Conservation (phyloP, 176 grass and related monocot species). For the bread wheat (Triticum aestivum) region IWGSC_CS_RefSeq_v2.1 NC_057806.1:4510245-4510744, state of each 20-base stretch:
- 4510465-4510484: neutral
- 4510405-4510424: constrained; percentile 77
- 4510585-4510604: constrained; percentile 42
- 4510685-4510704: neutral
- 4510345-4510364: constrained; percentile 47
- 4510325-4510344: constrained; percentile 73
- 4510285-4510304: constrained; percentile 32
- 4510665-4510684: neutral
- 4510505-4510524: constrained; percentile 34
- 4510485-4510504: neutral
- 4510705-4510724: no score
- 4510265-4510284: neutral
- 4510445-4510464: neutral
- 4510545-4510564: constrained; percentile 61
- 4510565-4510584: constrained; percentile 32
- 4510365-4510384: constrained; percentile 53
- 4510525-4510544: constrained; percentile 42
- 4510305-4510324: constrained; percentile 77
- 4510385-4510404: constrained; percentile 42
- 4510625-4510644: neutral
- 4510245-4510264: no score
- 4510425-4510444: constrained; percentile 31
- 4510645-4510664: constrained; percentile 11
- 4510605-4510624: constrained; percentile 42
- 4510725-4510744: neutral